Evolutionary conservation across 2,329 filamentous ascomycete species (phyloP), one percentile per base, ranked within the genome.

Genomic region (Ophiostoma fasciatum): DNA sequence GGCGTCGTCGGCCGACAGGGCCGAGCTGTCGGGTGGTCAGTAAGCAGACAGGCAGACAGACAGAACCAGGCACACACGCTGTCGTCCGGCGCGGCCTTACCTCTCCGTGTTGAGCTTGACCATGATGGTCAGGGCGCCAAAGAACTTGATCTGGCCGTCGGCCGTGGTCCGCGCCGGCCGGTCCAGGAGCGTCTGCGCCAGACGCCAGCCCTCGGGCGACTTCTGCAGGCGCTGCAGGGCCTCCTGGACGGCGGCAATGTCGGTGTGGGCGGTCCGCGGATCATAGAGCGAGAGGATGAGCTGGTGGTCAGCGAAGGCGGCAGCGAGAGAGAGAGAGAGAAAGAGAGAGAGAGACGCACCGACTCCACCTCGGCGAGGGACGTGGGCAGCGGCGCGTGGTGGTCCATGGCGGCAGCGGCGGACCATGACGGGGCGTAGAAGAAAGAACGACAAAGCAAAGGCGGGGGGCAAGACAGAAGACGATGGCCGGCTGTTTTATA

Each of bases 61-160:
- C n/a, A n/a, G n/a, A n/a, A n/a, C n/a, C n/a, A n/a, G n/a, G n/a
- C n/a, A n/a, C n/a, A n/a, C n/a, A n/a, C n/a, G n/a, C n/a, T n/a
- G n/a, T n/a, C n/a, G n/a, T n/a, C n/a, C 13, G 15, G 6, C 2
- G 11, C 8, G 9, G 23, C 49, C 63, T 44, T 60, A 81, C 79
- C 77, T 83, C 51, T 90, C 83, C n/a, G 78, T 79, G 53, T 96
- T 94, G 40, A 96, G 72, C 59, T 96, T 98, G 48, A 96, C 75
- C 34, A 84, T 92, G 46, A 94, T 79, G 0, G 88, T 96, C 40
- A 94, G 66, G 21, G 87, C 88, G 12, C 84, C 90, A 52, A 93
- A 94, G 58, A 96, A 96, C 45, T 81, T 79, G 46, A 90, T 74
- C 48, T 87, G 78, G 42, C 80, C 71, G 46, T 82, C 75, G 17